phyloP scores from a whole-genome alignment of 345 rosid genomes.

The Eucalyptus tenuipes region DNA sequence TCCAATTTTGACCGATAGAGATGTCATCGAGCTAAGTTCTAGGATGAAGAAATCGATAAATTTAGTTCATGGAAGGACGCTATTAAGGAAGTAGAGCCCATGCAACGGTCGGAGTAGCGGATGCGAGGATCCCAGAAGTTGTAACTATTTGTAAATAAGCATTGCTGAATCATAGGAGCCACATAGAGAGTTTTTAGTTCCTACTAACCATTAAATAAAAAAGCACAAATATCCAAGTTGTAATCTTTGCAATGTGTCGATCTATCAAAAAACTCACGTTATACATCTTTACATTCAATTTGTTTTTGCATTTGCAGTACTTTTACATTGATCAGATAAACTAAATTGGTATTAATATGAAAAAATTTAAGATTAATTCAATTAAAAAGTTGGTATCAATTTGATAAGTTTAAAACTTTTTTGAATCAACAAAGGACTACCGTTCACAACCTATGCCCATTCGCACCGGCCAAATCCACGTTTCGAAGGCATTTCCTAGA shows the following conservation, averaged over 20 bases:
- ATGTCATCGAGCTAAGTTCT: background rate
- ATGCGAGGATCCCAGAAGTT: background rate
- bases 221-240: background rate
- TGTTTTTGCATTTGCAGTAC: background rate
- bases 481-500: background rate
- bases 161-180: background rate
- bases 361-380: accelerated
- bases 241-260: background rate
- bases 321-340: accelerated
- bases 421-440: background rate
- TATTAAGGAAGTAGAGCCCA: background rate
- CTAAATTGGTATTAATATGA: accelerated
- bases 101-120: background rate
- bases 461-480: background rate
- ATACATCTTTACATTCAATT: background rate
- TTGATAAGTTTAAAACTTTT: accelerated
- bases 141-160: background rate
- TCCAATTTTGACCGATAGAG: background rate
- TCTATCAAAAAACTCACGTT: background rate
- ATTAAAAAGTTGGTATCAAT: too few relatives aligned
- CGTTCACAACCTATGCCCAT: background rate
- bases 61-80: background rate
- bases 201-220: background rate
- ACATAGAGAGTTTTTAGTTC: accelerated
- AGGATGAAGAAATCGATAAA: background rate